Conservation (phyloP, 768 basidiomycete genomes). For the Boletus vermiculosoides region DNA sequence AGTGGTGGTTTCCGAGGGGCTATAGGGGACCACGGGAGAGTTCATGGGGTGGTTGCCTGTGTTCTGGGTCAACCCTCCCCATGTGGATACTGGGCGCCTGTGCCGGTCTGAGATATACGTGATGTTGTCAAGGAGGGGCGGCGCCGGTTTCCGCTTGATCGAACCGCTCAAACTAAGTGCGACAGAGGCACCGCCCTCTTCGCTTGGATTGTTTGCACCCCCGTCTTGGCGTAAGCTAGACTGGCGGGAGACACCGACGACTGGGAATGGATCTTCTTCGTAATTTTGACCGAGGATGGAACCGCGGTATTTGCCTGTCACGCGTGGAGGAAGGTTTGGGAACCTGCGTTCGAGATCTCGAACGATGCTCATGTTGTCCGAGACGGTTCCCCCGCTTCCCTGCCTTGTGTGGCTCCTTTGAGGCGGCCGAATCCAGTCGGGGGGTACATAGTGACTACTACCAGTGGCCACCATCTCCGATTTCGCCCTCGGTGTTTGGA, state of each 20-base stretch:
- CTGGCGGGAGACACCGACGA: constrained; percentile 26
- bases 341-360: constrained; percentile 54
- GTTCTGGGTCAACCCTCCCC: constrained; percentile 24
- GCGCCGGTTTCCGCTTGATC: constrained; percentile 33
- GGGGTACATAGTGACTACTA: background rate
- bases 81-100: constrained; percentile 16
- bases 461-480: constrained; percentile 3
- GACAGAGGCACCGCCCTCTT: constrained; percentile 9
- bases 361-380: constrained; percentile 46
- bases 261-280: constrained; percentile 23
- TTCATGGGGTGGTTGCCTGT: background rate
- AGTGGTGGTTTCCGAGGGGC: constrained; percentile 7
- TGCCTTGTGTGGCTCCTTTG: constrained; percentile 6
- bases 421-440: constrained; percentile 17
- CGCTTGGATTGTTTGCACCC: constrained; percentile 3
- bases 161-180: constrained; percentile 19
- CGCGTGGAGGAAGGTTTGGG: constrained; percentile 45
- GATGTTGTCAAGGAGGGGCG: constrained; percentile 26
- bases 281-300: constrained; percentile 25
- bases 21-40: constrained; percentile 8
- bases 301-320: constrained; percentile 28
- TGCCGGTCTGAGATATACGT: constrained; percentile 2
- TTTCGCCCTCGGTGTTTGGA: constrained; percentile 13
- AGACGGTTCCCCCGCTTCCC: constrained; percentile 31
- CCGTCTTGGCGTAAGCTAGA: constrained; percentile 17